Conservation (phyloP, 768 basidiomycete genomes). For the Pleurotus citrinopileatus region DNA sequence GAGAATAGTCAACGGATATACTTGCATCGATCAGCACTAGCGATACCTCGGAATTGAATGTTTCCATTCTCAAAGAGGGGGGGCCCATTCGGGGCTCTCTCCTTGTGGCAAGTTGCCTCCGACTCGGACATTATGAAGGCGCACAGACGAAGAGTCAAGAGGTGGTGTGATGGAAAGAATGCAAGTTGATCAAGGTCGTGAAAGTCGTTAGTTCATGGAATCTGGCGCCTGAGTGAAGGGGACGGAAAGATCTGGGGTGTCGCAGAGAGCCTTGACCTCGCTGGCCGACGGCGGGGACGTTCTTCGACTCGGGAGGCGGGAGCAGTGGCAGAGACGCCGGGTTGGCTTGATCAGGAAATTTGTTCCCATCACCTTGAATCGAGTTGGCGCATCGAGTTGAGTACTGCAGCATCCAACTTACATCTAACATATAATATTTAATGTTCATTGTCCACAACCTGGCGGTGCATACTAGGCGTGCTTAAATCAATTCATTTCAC, state of each 20-base stretch:
- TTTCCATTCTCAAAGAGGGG: conserved; percentile 62
- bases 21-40: background rate
- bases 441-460: too few relatives aligned
- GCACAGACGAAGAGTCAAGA: background rate
- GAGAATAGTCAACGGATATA: background rate
- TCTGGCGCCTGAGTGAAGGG: too few relatives aligned
- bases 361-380: background rate
- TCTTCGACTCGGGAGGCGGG: background rate
- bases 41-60: conserved; percentile 57
- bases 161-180: background rate
- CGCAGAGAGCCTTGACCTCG: background rate
- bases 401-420: too few relatives aligned
- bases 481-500: too few relatives aligned
- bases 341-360: background rate
- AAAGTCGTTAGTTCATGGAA: conserved; percentile 5
- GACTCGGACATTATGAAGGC: background rate
- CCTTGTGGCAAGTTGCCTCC: conserved; percentile 10
- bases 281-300: background rate
- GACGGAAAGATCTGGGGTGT: too few relatives aligned
- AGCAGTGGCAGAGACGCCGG: too few relatives aligned
- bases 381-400: too few relatives aligned
- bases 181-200: background rate
- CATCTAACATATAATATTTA: too few relatives aligned
- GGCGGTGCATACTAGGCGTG: too few relatives aligned
- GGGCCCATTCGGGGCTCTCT: conserved; percentile 25